phyloP scores from a whole-genome alignment of 768 basidiomycete species.

The Favolaschia claudopus region DNA sequence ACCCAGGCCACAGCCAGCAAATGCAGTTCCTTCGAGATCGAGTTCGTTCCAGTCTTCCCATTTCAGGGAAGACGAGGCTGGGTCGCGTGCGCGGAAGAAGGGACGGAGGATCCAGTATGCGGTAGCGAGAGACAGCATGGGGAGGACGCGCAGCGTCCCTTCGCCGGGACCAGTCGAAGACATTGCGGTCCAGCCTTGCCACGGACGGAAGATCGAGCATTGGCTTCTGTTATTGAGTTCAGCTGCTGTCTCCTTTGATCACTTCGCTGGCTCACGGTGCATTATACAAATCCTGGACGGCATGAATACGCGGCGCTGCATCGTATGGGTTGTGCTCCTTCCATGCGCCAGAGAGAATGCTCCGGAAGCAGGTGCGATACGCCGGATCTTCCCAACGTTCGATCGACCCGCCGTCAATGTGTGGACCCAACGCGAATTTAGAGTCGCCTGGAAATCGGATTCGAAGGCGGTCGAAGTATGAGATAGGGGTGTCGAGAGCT shows the following conservation, averaged over 20 bases:
- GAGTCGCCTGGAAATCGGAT: constrained; percentile 77
- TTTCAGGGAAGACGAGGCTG: constrained; percentile 38
- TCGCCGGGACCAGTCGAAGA: constrained; percentile 63
- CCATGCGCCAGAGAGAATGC: constrained; percentile 58
- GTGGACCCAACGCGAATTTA: constrained; percentile 71
- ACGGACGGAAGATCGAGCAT: constrained; percentile 64
- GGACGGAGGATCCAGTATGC: constrained; percentile 72
- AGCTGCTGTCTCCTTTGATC: constrained; percentile 11
- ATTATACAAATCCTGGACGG: constrained; percentile 69
- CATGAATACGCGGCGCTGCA: constrained; percentile 52
- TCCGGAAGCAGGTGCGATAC: constrained; percentile 48
- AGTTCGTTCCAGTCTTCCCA: constrained; percentile 61
- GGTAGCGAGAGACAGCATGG: constrained; percentile 59
- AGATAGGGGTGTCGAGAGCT: constrained; percentile 64
- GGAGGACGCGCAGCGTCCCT: constrained; percentile 71
- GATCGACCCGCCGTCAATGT: constrained; percentile 59
- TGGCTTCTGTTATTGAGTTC: constrained; percentile 45
- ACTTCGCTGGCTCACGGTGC: constrained; percentile 51
- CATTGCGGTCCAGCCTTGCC: constrained; percentile 65
- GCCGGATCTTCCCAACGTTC: constrained; percentile 64
- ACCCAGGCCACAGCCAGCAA: constrained; percentile 63
- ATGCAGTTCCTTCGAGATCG: constrained; percentile 57
- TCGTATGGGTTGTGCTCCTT: constrained; percentile 59
- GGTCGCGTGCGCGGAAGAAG: constrained; percentile 58
- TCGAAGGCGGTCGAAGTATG: constrained; percentile 79